Conservation (phyloP, 352 stramenopile genomes). For the Globisporangium spinosum region DNA sequence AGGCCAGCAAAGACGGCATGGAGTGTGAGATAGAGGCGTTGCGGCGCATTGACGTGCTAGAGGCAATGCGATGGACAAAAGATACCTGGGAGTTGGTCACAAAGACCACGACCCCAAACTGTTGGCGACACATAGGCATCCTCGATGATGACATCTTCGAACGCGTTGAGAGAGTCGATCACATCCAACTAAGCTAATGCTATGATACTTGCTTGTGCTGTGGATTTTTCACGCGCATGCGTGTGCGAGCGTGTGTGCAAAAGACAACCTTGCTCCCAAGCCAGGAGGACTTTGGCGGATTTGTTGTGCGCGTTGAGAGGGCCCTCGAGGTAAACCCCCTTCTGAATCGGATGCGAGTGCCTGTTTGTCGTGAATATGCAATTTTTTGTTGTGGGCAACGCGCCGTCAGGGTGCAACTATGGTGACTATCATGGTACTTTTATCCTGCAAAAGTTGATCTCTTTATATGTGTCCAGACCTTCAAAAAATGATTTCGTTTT, state of each 20-base stretch:
- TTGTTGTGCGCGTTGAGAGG: conserved; percentile 6
- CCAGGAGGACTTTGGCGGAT: conserved; percentile 1
- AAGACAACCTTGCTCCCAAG: no score
- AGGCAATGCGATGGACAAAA: not conserved
- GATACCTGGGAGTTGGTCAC: not conserved
- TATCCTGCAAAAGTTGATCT: no score
- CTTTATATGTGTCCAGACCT: no score
- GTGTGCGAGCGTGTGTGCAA: no score
- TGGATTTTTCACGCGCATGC: no score
- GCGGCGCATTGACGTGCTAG: not conserved
- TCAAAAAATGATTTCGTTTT: no score
- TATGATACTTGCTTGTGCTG: no score
- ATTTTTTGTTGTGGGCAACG: no score
- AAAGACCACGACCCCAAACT: not conserved
- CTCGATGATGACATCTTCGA: conserved; percentile 1
- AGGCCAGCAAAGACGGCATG: not conserved
- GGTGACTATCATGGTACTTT: no score
- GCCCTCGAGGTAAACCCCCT: conserved; percentile 11
- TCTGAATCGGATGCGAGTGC: not conserved
- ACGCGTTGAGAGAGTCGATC: not conserved
- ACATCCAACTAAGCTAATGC: no score
- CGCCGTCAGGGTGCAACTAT: no score
- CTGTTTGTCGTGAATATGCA: not conserved
- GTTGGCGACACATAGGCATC: not conserved
- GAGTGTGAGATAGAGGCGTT: not conserved